Evolutionary conservation across 495 filamentous ascomycete genomes (phyloP), one percentile per base, ranked within the genome.

Genomic region (Daldinia bambusicola): DNA sequence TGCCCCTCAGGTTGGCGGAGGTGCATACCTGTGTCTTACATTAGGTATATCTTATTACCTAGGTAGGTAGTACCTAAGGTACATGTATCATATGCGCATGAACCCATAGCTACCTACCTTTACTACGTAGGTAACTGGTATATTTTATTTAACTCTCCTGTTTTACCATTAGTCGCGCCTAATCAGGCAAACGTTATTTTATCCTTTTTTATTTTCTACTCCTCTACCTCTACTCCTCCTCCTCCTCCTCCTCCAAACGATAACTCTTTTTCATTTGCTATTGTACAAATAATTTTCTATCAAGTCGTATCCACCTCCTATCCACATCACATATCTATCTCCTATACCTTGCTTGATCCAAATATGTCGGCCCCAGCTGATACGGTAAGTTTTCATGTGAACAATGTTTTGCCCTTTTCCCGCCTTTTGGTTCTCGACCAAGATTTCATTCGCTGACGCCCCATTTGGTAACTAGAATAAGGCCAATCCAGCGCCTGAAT

Each of bases 401-500:
- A 53, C 30, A 53, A 31, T 53, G 10, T 32, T 12, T 26, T 52
- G 62, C 62, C 56, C 14, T 57, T 16, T 57, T 9, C 26, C 26
- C 3, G 26, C 26, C 26, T 3, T 63, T 36, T 6, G 6, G 7
- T 36, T 30, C 40, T 43, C 30, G 16, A 56, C 18, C 10, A 37
- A n/a, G n/a, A 58, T n/a, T 40, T 31, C 38, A 7, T 63, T 62
- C 32, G 37, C 52, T 69, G 13, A 73, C 40, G 16, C 55, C 43
- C 60, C 38, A 18, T 10, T 56, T 67, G 10, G 4, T 53, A 59
- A 37, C 40, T 7, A 31, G 74, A 75, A 34, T 34, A 75, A 83
- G 78, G 65, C 62, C 71, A 84, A 82, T 63, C 55, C 74, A 16
- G 74, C 65, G 14, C 81, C 93, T 50, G 93, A 97, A 79, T 96